These are phyloP conservation scores for Fistulinella prunicolor DNA, from an alignment of 768 basidiomycete species.

Conservation along the genomic window DNA sequence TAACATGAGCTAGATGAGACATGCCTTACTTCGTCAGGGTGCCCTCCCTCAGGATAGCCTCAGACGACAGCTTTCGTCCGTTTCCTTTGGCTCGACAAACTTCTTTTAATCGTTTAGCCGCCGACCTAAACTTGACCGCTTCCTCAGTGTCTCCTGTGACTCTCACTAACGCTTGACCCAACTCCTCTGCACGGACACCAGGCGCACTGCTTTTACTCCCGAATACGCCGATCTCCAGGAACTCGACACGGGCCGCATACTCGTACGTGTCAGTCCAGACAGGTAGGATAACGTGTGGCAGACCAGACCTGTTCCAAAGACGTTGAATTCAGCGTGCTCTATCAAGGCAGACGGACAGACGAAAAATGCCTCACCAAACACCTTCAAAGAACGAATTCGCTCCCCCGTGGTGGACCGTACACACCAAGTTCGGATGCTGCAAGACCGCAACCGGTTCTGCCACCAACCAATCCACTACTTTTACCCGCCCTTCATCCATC, in stretches of 20 bases:
- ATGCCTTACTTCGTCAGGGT: too few relatives aligned
- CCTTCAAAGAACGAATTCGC: not conserved
- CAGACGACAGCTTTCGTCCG: too few relatives aligned
- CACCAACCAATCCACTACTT: not conserved
- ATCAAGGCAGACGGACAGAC: too few relatives aligned
- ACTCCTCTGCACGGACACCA: not conserved
- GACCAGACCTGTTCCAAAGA: not conserved
- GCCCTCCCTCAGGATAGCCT: too few relatives aligned
- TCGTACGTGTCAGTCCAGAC: not conserved
- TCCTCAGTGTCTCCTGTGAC: too few relatives aligned
- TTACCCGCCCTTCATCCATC: not conserved
- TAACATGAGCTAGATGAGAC: too few relatives aligned
- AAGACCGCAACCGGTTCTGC: not conserved
- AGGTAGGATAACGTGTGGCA: not conserved
- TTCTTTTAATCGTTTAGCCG: too few relatives aligned
- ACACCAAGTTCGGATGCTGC: not conserved
- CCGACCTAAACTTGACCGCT: too few relatives aligned
- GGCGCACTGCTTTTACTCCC: not conserved
- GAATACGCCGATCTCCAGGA: not conserved
- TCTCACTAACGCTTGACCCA: not conserved
- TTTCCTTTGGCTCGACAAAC: too few relatives aligned
- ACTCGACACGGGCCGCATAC: not conserved
- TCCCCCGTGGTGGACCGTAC: not conserved
- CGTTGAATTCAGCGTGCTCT: too few relatives aligned
- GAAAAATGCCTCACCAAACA: not conserved